Percentiles rank a stretch among this genome's conserved stretches.
These are phyloP conservation scores for Saitozyma sp. DNA, from an alignment of 768 basidiomycete genomes.

Conservation along the genomic window DNA sequence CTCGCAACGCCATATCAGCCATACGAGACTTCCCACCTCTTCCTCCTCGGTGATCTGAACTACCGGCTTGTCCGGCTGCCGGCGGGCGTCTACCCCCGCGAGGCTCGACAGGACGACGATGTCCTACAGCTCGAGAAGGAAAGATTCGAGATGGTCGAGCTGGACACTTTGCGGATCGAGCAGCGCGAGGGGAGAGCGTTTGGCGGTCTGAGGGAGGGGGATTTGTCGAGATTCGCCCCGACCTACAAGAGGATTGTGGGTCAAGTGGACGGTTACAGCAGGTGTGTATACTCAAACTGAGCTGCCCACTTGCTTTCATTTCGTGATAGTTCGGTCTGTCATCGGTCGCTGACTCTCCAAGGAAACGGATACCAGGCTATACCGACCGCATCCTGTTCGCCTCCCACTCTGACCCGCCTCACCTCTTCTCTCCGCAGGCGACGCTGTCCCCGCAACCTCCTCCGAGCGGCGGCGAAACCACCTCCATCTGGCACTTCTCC, in stretches of 20 bases:
- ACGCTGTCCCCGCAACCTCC: conserved; percentile 10
- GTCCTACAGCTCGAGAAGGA: conserved; percentile 35
- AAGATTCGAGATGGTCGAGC: conserved; percentile 35
- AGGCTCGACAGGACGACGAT: conserved; percentile 20
- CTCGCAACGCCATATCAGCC: conserved; percentile 61
- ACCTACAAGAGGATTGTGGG: conserved; percentile 86
- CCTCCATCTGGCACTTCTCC: conserved; percentile 52
- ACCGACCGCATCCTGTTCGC: conserved; percentile 89
- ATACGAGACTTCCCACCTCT: conserved; percentile 83
- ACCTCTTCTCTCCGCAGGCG: conserved; percentile 27
- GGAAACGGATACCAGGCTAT: conserved; percentile 80
- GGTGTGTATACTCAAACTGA: conserved; percentile 56
- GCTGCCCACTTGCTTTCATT: too few species aligned
- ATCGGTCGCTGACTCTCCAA: conserved; percentile 53
- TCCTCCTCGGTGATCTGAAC: conserved; percentile 92
- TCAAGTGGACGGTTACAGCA: conserved; percentile 73
- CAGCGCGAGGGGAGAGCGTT: conserved; percentile 67
- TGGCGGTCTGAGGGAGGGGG: conserved; percentile 76
- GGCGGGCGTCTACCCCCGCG: conserved; percentile 10
- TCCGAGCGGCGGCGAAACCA: conserved; percentile 55
- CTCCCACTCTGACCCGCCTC: conserved; percentile 63
- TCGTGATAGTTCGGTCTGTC: too few species aligned
- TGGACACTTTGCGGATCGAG: conserved; percentile 55
- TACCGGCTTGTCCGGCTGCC: conserved; percentile 63
- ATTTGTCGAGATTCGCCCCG: conserved; percentile 84